phyloP scores from a whole-genome alignment of 2,329 filamentous ascomycete species.

The Aspergillus brunneoviolaceus region DNA sequence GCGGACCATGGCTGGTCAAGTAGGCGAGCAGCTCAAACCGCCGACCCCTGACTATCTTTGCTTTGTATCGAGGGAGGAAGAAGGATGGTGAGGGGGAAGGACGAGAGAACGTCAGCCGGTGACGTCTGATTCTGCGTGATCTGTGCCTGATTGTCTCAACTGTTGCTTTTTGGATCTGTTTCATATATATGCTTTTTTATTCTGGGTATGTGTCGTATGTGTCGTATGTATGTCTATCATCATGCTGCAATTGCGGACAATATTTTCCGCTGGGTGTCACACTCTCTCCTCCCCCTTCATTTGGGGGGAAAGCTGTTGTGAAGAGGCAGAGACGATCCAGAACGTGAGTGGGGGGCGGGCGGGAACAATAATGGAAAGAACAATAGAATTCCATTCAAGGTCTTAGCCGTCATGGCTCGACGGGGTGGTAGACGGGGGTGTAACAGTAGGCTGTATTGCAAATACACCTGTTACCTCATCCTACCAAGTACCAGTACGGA shows the following conservation, averaged over 20 bases:
- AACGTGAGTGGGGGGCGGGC: background rate
- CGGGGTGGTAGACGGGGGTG: no score
- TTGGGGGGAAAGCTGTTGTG: slow-evolving; percentile 8
- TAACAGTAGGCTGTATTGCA: background rate
- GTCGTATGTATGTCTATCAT: background rate
- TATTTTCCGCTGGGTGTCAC: background rate
- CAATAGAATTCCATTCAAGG: background rate
- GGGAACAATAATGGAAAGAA: background rate
- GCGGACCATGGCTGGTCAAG: background rate
- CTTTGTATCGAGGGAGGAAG: background rate
- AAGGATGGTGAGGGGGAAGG: slow-evolving; percentile 12
- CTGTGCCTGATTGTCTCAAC: background rate
- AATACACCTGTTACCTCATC: background rate
- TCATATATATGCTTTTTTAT: background rate
- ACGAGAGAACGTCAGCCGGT: slow-evolving; percentile 1
- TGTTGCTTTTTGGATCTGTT: no score
- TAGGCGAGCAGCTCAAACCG: background rate
- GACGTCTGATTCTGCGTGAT: background rate
- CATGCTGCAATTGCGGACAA: background rate
- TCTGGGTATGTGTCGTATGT: background rate
- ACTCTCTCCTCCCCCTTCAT: background rate
- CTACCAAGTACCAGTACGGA: background rate
- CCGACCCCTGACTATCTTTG: background rate
- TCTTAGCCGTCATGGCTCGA: background rate
- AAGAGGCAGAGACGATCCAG: background rate